These are phyloP conservation scores for Pseudogymnoascus sp. DNA, from an alignment of 2,329 filamentous ascomycete genomes.

Conservation along the genomic window DNA sequence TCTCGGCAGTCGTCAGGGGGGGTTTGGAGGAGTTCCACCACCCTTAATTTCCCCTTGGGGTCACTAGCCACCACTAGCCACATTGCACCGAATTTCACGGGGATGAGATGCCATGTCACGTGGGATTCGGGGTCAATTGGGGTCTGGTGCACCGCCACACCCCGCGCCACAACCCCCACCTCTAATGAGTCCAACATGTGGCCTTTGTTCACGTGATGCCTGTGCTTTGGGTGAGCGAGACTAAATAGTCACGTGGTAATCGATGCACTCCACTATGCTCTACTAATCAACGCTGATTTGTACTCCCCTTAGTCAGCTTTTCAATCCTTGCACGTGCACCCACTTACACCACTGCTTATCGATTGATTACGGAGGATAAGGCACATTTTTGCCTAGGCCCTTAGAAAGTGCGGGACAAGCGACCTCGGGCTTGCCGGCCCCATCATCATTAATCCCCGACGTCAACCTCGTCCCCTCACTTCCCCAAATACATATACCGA, in stretches of 20 bases:
- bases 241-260: neutral
- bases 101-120: neutral
- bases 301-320: neutral
- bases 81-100: neutral
- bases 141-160: slow-evolving; percentile 3
- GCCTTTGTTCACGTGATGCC: neutral
- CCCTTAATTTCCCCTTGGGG: slow-evolving; percentile 8
- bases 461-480: slow-evolving; percentile 2
- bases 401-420: slow-evolving; percentile 10
- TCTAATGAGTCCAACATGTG: neutral
- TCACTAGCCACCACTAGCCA: neutral
- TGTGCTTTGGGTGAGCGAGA: no score
- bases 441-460: slow-evolving; percentile 5
- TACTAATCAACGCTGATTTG: neutral
- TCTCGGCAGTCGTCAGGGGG: slow-evolving; percentile 2
- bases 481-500: slow-evolving; percentile 1
- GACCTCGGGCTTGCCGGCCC: slow-evolving; percentile 9
- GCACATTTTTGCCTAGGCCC: slow-evolving; percentile 1
- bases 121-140: neutral
- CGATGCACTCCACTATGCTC: no score
- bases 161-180: neutral
- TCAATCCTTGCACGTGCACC: neutral
- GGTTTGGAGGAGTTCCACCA: neutral
- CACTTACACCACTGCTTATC: neutral
- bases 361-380: slow-evolving; percentile 7